A percentile compares a stretch with the other conserved stretches of the same genome.
Evolutionary conservation across 768 basidiomycete genomes (phyloP).

Genomic region (Antrodiella citrinella): DNA sequence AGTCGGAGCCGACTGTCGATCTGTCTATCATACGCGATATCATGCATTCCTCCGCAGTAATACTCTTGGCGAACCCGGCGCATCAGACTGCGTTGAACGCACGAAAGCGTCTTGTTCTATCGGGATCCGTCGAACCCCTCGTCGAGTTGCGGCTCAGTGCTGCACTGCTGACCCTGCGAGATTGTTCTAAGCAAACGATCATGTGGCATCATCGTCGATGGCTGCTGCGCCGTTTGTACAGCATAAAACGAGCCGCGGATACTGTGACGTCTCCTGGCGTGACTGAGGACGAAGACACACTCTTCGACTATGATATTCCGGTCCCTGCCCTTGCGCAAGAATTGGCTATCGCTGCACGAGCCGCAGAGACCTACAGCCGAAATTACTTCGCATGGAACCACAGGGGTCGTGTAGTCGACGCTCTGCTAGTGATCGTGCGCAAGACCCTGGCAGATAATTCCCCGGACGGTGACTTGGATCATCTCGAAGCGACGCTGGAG

Average conservation of each 20-base stretch:
- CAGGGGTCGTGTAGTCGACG: slow-evolving; percentile 41
- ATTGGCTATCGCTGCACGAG: slow-evolving; percentile 35
- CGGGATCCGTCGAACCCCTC: slow-evolving; percentile 27
- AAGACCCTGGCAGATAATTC: slow-evolving; percentile 6
- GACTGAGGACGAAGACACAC: slow-evolving; percentile 11
- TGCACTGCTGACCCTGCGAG: slow-evolving; percentile 41
- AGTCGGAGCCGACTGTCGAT: not conserved
- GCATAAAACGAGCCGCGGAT: not conserved
- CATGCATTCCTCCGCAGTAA: slow-evolving; percentile 32
- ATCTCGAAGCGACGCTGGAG: slow-evolving; percentile 23
- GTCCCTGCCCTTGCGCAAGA: slow-evolving; percentile 35
- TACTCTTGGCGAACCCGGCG: slow-evolving; percentile 61
- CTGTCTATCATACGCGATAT: slow-evolving; percentile 18
- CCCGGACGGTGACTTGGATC: slow-evolving; percentile 15
- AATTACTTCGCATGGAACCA: slow-evolving; percentile 74
- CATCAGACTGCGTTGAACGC: slow-evolving; percentile 61
- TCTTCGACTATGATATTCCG: slow-evolving; percentile 20
- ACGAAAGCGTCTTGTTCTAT: slow-evolving; percentile 45
- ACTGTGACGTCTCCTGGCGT: not conserved
- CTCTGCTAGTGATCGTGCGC: slow-evolving; percentile 17
- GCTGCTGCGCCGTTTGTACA: slow-evolving; percentile 32
- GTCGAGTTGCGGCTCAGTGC: slow-evolving; percentile 40
- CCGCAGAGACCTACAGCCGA: slow-evolving; percentile 57
- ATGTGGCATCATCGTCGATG: slow-evolving; percentile 68
- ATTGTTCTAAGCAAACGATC: slow-evolving; percentile 57